phyloP scores from a whole-genome alignment of 148 eudicot species.

The Arbutus unedo region DNA sequence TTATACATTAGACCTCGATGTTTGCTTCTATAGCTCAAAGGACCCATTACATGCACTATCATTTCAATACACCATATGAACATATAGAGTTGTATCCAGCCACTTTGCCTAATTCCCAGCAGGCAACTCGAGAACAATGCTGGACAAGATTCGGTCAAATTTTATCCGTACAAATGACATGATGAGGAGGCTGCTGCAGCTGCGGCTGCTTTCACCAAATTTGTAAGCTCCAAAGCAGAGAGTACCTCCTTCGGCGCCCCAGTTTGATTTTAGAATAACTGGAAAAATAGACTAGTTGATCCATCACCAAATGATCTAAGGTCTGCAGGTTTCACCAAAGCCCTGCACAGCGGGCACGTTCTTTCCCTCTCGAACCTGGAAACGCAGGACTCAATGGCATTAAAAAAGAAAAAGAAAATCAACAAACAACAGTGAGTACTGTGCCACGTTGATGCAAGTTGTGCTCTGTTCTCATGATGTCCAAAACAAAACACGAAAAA shows the following conservation, averaged over 20 bases:
- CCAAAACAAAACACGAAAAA: not conserved
- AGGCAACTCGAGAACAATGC: conserved; percentile 13
- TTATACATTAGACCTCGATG: not conserved
- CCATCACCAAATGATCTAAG: conserved; percentile 82
- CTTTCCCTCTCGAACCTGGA: conserved; percentile 92
- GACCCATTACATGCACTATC: conserved; percentile 27
- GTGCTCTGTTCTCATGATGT: not conserved
- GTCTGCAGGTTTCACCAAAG: conserved; percentile 85
- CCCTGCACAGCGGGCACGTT: conserved; percentile 87
- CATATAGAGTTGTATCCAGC: conserved; percentile 27
- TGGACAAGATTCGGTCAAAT: not conserved
- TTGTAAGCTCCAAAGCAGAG: conserved; percentile 22
- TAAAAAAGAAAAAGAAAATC: conserved; percentile 5
- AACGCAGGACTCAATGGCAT: conserved; percentile 7
- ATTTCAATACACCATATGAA: conserved; percentile 34
- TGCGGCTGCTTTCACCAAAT: not conserved
- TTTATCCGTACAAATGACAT: not conserved
- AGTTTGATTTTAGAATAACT: conserved; percentile 49
- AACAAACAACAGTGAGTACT: not conserved
- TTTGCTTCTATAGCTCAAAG: not conserved
- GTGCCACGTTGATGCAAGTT: not conserved
- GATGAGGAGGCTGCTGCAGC: not conserved
- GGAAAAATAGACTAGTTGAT: conserved; percentile 75
- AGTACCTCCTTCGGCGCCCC: not conserved
- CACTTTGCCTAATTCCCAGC: conserved; percentile 9